A percentile compares a stretch with the other conserved stretches of the same genome.
These are phyloP conservation scores for Dittrichia graveolens DNA, from an alignment of 129 eudicot genomes.

Conservation along the genomic window DNA sequence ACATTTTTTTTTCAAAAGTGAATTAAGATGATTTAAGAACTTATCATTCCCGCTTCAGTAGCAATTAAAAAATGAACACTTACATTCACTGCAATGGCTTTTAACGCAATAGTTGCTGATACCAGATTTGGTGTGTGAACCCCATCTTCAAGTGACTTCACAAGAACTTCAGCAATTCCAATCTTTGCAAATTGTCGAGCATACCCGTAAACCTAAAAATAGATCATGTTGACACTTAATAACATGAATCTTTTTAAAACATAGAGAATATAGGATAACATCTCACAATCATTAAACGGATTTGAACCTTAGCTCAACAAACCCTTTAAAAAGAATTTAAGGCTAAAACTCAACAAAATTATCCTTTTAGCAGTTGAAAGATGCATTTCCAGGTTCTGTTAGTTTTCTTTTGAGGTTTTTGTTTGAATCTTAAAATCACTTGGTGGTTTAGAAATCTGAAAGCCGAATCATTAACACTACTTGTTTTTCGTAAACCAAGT, in stretches of 20 bases:
- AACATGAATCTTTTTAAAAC: neutral
- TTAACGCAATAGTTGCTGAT: slow-evolving; percentile 83
- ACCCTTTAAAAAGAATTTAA: no score
- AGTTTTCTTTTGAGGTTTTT: no score
- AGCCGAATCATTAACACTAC: no score
- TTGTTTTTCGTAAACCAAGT: no score
- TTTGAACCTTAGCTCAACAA: neutral
- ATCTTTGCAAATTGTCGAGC: slow-evolving; percentile 84
- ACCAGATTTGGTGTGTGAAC: slow-evolving; percentile 62
- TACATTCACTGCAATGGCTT: slow-evolving; percentile 94
- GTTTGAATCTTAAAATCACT: no score
- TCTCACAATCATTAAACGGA: neutral
- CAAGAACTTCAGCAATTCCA: slow-evolving; percentile 87
- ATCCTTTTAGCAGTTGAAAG: neutral
- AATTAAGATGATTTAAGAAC: no score
- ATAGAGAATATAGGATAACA: neutral
- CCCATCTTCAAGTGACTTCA: slow-evolving; percentile 66
- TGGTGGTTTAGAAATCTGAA: no score
- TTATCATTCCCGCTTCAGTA: neutral
- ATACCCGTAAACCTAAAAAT: slow-evolving; percentile 84
- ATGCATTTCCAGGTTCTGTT: neutral
- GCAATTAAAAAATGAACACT: slow-evolving; percentile 32
- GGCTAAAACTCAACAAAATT: neutral
- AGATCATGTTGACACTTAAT: slow-evolving; percentile 16
- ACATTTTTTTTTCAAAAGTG: no score